Conservation (phyloP, 2,329 filamentous ascomycete genomes). For the Dendryphion nanum region DNA sequence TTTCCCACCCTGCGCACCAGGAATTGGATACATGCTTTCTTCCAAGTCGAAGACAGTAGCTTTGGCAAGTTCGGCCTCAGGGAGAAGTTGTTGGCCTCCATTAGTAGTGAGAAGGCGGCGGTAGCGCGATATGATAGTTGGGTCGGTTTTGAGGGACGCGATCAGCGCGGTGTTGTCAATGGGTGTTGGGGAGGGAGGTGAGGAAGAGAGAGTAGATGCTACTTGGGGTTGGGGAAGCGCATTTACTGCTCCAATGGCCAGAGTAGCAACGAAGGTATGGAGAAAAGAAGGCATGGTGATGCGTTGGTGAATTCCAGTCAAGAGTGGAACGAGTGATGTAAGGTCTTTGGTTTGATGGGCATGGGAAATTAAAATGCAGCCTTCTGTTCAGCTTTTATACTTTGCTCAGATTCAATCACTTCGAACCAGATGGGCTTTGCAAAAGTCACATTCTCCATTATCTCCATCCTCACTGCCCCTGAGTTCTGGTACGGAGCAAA, state of each 20-base stretch:
- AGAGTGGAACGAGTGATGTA: too few species aligned
- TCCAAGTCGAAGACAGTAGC: constrained; percentile 62
- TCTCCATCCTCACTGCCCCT: too few species aligned
- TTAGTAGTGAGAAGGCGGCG: constrained; percentile 17
- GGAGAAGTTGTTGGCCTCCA: constrained; percentile 13
- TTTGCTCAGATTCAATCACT: too few species aligned
- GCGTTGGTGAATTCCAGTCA: too few species aligned
- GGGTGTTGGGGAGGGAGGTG: constrained; percentile 4
- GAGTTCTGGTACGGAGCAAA: too few species aligned
- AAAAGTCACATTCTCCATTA: too few species aligned
- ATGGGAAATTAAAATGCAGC: too few species aligned
- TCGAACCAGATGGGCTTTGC: too few species aligned
- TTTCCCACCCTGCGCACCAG: not conserved
- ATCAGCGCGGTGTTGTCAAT: constrained; percentile 13
- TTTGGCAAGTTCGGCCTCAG: constrained; percentile 11
- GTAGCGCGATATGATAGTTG: constrained; percentile 21
- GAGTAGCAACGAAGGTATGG: constrained; percentile 16
- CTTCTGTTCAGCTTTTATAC: too few species aligned
- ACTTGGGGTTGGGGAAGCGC: constrained; percentile 2
- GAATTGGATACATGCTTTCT: not conserved
- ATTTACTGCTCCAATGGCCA: constrained; percentile 10
- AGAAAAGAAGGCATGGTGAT: too few species aligned
- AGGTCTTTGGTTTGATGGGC: too few species aligned
- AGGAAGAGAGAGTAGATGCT: constrained; percentile 1
- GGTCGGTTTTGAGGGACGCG: constrained; percentile 9